Evolutionary conservation across 768 basidiomycete species (phyloP).

Genomic region (Russula vinacea): DNA sequence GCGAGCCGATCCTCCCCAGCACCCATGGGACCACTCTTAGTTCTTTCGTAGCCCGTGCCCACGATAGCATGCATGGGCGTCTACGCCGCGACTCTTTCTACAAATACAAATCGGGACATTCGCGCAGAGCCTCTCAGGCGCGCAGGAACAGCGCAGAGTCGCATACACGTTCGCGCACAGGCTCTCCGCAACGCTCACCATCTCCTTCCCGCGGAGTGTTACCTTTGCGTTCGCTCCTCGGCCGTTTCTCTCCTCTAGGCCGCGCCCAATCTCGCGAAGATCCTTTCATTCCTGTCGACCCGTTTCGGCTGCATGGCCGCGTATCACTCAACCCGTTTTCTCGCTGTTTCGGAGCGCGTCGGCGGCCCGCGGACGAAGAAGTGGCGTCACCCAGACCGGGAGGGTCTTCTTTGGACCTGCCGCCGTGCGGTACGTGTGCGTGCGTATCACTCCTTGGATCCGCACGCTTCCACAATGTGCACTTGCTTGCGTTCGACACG

Average conservation of each 20-base stretch:
- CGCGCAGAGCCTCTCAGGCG: slow-evolving; percentile 26
- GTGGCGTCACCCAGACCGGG: neutral
- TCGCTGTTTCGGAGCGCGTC: slow-evolving; percentile 15
- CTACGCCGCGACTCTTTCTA: neutral
- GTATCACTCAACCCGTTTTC: slow-evolving; percentile 17
- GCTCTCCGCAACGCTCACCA: slow-evolving; percentile 37
- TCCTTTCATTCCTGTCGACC: slow-evolving; percentile 40
- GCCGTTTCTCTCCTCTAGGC: slow-evolving; percentile 51
- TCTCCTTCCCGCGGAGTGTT: slow-evolving; percentile 48
- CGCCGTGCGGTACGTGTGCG: slow-evolving; percentile 16
- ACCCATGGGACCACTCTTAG: neutral
- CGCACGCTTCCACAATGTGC: slow-evolving; percentile 26
- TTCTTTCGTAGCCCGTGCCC: slow-evolving; percentile 20
- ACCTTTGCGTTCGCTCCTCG: slow-evolving; percentile 53
- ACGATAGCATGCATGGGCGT: slow-evolving; percentile 12
- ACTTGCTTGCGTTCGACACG: slow-evolving; percentile 38
- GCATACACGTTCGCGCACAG: slow-evolving; percentile 38
- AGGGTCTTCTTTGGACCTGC: slow-evolving; percentile 3
- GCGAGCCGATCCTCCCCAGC: slow-evolving; percentile 26
- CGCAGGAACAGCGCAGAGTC: slow-evolving; percentile 35
- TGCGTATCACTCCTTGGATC: slow-evolving; percentile 28
- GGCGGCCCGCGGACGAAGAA: slow-evolving; percentile 9
- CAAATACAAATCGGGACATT: slow-evolving; percentile 21
- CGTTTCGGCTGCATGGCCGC: slow-evolving; percentile 35
- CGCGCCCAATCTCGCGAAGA: slow-evolving; percentile 46